Conservation (phyloP, 108 stramenopile genomes). For the Licmophora abbreviata region DNA sequence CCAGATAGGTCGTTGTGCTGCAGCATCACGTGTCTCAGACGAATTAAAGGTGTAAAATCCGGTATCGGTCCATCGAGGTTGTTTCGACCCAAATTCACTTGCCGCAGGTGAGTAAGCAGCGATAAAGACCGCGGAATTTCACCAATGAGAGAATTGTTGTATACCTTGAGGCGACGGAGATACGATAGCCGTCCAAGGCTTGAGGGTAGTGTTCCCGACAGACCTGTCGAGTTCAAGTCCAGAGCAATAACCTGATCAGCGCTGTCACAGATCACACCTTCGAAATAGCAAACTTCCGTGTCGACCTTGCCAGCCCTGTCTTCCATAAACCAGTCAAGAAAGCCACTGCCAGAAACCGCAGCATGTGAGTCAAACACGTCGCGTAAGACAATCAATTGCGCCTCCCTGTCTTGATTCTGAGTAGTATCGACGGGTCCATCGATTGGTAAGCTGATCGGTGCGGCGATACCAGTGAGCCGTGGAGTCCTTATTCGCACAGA, state of each 20-base stretch:
- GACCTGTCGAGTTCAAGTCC: not conserved
- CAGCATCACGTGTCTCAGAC: slow-evolving; percentile 5
- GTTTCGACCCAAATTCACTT: slow-evolving; percentile 7
- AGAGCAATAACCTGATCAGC: slow-evolving; percentile 4
- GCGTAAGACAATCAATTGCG: not conserved
- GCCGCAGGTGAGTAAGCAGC: not conserved
- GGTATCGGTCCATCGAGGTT: slow-evolving; percentile 4
- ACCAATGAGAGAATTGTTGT: too few relatives aligned
- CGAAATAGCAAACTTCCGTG: slow-evolving; percentile 1
- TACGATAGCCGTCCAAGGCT: too few relatives aligned
- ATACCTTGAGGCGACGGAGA: too few relatives aligned
- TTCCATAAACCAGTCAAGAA: not conserved
- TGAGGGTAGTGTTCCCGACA: not conserved
- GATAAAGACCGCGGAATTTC: too few relatives aligned
- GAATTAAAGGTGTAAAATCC: not conserved
- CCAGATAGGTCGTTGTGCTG: slow-evolving; percentile 6
- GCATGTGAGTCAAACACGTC: not conserved
- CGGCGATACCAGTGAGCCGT: too few relatives aligned
- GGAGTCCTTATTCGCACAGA: too few relatives aligned
- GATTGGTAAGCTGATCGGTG: too few relatives aligned
- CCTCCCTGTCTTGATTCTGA: too few relatives aligned
- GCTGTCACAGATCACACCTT: slow-evolving; percentile 6
- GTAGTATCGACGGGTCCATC: too few relatives aligned
- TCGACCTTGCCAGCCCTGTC: not conserved
- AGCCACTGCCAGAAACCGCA: not conserved